Conservation (phyloP, 1,139 yeast genomes). For the Hyphopichia buzzinii region DNA sequence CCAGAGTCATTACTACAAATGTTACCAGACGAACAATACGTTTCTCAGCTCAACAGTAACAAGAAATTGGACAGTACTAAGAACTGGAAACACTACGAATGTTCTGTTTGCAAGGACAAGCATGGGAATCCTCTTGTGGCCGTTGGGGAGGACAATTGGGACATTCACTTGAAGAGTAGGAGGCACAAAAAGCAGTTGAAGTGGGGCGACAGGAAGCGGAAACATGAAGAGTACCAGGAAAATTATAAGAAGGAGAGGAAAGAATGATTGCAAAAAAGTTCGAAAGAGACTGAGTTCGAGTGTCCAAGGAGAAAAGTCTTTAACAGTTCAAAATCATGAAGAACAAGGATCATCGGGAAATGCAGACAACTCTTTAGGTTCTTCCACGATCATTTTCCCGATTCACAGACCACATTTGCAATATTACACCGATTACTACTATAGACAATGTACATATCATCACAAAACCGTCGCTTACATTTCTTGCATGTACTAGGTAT, state of each 20-base stretch:
- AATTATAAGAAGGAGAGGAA: conserved; percentile 4
- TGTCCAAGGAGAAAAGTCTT: not conserved
- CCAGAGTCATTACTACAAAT: conserved; percentile 44
- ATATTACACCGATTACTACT: no score
- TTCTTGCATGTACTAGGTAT: no score
- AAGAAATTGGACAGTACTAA: conserved; percentile 35
- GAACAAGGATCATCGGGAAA: no score
- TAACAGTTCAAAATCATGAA: no score
- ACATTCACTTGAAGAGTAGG: conserved; percentile 62
- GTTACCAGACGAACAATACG: conserved; percentile 22
- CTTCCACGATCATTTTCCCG: no score
- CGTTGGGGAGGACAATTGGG: conserved; percentile 74
- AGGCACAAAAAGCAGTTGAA: conserved; percentile 46
- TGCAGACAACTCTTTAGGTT: no score
- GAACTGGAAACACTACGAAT: conserved; percentile 69
- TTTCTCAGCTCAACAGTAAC: conserved; percentile 29
- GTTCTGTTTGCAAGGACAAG: conserved; percentile 64
- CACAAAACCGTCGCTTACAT: no score
- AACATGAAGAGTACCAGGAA: conserved; percentile 11
- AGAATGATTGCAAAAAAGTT: not conserved
- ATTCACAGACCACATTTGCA: no score
- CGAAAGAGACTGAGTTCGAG: not conserved
- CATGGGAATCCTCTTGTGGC: conserved; percentile 57
- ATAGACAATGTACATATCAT: no score
- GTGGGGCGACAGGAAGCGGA: conserved; percentile 15